These are phyloP conservation scores for Plectosphaerella sp. DNA, from an alignment of 2,329 filamentous ascomycete genomes.

Conservation along the genomic window DNA sequence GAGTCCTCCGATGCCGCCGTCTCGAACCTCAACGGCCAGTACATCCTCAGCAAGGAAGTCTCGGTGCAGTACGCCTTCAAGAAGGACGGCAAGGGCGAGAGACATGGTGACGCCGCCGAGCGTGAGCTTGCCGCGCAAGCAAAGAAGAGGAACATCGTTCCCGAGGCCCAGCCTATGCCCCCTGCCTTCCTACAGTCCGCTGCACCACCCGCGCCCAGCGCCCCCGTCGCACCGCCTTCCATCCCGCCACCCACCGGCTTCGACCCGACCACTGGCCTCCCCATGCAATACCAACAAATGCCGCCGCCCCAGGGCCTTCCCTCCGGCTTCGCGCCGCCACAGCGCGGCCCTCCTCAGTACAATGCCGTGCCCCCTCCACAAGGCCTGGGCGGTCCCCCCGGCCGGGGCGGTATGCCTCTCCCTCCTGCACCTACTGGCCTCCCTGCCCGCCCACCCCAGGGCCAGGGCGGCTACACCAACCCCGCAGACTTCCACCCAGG, in stretches of 20 bases:
- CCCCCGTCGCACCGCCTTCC: background rate
- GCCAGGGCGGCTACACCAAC: conserved; percentile 39
- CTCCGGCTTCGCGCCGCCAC: conserved; percentile 30
- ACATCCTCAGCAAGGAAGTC: conserved; percentile 94
- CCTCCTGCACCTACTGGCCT: conserved; percentile 46
- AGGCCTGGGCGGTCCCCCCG: conserved; percentile 5
- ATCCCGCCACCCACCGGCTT: conserved; percentile 23
- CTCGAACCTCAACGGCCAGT: conserved; percentile 90
- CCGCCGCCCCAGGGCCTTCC: conserved; percentile 22
- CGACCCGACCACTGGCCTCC: conserved; percentile 25
- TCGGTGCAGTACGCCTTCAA: conserved; percentile 98
- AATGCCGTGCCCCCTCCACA: conserved; percentile 13
- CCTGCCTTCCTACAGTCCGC: conserved; percentile 60
- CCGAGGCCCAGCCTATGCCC: conserved; percentile 71
- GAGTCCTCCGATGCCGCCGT: conserved; percentile 91
- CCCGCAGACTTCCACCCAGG: conserved; percentile 44
- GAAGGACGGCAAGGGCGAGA: conserved; percentile 95
- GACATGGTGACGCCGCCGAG: conserved; percentile 92
- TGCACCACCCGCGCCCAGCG: conserved; percentile 13
- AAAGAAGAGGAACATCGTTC: conserved; percentile 88
- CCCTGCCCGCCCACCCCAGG: conserved; percentile 44
- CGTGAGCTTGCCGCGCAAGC: conserved; percentile 86
- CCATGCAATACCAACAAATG: conserved; percentile 6
- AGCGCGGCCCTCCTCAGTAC: conserved; percentile 28
- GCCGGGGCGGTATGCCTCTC: conserved; percentile 28